phyloP scores from a whole-genome alignment of 257 asterid species.

The Salvia hispanica region DNA sequence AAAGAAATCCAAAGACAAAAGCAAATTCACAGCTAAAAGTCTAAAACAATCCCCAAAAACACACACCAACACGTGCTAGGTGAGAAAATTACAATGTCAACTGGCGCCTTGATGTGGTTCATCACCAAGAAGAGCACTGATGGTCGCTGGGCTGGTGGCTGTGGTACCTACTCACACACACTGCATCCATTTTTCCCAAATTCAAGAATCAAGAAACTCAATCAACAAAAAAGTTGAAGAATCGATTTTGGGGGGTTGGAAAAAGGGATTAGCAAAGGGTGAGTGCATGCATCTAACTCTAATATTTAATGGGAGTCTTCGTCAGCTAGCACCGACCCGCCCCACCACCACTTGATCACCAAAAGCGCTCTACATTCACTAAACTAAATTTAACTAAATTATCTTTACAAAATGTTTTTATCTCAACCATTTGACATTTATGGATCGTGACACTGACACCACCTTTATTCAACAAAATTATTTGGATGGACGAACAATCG shows the following conservation, averaged over 20 bases:
- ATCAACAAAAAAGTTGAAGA: too few species aligned
- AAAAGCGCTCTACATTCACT: conserved; percentile 19
- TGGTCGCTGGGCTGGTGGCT: conserved; percentile 46
- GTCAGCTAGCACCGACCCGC: conserved; percentile 45
- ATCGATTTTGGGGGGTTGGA: too few species aligned
- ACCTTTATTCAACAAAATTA: conserved; percentile 2
- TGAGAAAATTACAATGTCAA: conserved; percentile 64
- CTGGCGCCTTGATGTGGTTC: conserved; percentile 86
- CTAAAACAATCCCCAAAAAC: background rate
- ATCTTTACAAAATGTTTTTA: conserved; percentile 16
- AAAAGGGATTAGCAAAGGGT: background rate
- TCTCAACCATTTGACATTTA: background rate
- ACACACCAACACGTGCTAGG: background rate
- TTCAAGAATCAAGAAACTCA: background rate
- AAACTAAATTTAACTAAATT: conserved; percentile 23
- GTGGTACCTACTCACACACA: conserved; percentile 48
- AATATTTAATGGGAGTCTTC: conserved; percentile 31
- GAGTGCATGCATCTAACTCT: conserved; percentile 33
- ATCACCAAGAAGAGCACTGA: conserved; percentile 78
- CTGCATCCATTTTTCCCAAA: conserved; percentile 53
- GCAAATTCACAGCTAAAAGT: background rate
- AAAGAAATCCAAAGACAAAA: background rate
- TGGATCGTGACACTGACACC: background rate
- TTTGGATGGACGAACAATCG: background rate
- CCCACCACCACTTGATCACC: conserved; percentile 33